phyloP scores from a whole-genome alignment of 2,329 filamentous ascomycete genomes.

The Monosporascus sp. region DNA sequence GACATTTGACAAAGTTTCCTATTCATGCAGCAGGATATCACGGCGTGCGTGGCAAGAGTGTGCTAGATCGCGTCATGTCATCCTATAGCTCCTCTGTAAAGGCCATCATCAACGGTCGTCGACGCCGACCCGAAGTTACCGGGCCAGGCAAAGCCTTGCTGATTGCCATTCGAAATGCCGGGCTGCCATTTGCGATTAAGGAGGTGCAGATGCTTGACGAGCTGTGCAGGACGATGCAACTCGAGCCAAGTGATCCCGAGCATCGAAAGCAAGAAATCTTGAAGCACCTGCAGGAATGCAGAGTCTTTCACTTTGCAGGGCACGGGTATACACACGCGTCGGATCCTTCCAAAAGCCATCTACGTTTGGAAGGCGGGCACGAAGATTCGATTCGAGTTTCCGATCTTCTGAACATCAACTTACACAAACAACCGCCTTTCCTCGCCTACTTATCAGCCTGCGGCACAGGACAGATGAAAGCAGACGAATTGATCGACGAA shows the following conservation, averaged over 20 bases:
- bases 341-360: conserved; percentile 25
- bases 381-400: conserved; percentile 10
- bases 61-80: conserved; percentile 31
- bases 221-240: conserved; percentile 5
- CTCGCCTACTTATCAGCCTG: conserved; percentile 36
- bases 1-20: conserved; percentile 22
- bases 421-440: conserved; percentile 18
- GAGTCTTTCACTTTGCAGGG: conserved; percentile 38
- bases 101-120: conserved; percentile 3
- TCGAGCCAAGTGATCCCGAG: neutral
- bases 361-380: conserved; percentile 24
- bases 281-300: conserved; percentile 16
- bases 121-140: too few relatives aligned
- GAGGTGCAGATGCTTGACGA: conserved; percentile 14
- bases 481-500: conserved; percentile 28
- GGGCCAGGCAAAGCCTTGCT: conserved; percentile 6
- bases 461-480: conserved; percentile 21
- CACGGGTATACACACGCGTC: conserved; percentile 24
- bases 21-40: conserved; percentile 32
- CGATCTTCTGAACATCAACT: conserved; percentile 9
- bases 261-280: conserved; percentile 18
- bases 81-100: conserved; percentile 32
- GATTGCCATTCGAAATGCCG: conserved; percentile 16
- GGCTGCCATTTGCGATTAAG: conserved; percentile 10
- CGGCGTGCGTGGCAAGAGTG: conserved; percentile 11